Base-by-base conservation (phyloP, 2,329 filamentous ascomycete genomes). In the Colletotrichum siamense region DNA sequence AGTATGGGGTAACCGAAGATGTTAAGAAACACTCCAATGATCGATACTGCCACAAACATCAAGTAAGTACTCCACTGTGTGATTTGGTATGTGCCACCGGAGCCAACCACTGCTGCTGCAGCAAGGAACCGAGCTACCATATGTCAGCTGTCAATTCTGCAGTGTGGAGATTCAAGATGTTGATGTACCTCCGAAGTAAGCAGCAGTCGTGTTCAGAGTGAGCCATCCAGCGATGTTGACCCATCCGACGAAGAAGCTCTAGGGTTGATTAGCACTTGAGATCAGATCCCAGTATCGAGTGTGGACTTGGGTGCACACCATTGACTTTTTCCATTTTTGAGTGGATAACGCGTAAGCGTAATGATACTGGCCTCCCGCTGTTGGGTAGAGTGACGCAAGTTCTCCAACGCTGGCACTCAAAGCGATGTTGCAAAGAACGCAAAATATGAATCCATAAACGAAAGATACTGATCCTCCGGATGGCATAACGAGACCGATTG, bases 141-240 rank as follows among this genome's bases (percentile, higher is more conserved):
- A 24, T 0, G 32, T 80, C 1, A 79, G 34, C 6, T 10, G 22
- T 18, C 28, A 30, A 3, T 55, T 1, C n/a, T 16, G 15, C 44
- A 7, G 10, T 8, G 15, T 32, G 12, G 5, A 28, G n/a, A 12
- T 15, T 39, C 8, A 6, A 15, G 16, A 16, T 28, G 79, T 52
- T 7, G 10, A 49, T 49, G 5, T 77, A 86, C 86, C 85, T 39
- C 81, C 85, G 73, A 88, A 88, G 78, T 86, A 88, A 0, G 82
- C 85, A 71, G 87, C 84, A 0, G 85, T 85, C 1, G 86, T 88
- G 16, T 88, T 84, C 0, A 88, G 80, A 4, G 84, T 86, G 1
- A 88, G 80, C 87, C 87, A 88, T 3, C 87, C 87, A 8, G 82
- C 82, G n/a, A 88, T 88, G 34, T 85, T 88, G 15, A 84, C 85